These are phyloP conservation scores for Knoxia roxburghii DNA, from an alignment of 257 asterid species.

Conservation along the genomic window DNA sequence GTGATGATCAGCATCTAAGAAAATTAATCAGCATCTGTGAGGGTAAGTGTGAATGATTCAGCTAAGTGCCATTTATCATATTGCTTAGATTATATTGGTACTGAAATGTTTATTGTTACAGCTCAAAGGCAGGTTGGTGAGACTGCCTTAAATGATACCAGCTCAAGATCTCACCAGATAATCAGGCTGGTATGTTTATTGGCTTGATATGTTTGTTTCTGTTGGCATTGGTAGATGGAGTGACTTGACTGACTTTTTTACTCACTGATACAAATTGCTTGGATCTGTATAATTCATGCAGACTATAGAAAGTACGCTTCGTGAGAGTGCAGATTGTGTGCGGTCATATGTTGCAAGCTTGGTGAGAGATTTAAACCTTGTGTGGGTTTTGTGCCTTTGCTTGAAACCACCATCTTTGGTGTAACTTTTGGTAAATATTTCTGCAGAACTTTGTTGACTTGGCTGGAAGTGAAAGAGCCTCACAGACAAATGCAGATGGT, in stretches of 20 bases:
- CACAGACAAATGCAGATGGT: slow-evolving; percentile 95
- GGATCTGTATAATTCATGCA: slow-evolving; percentile 33
- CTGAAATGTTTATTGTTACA: slow-evolving; percentile 29
- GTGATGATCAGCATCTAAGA: slow-evolving; percentile 68
- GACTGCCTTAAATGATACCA: slow-evolving; percentile 85
- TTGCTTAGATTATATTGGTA: neutral
- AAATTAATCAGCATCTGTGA: slow-evolving; percentile 72
- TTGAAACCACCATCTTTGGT: neutral
- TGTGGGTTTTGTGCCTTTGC: neutral
- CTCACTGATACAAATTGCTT: slow-evolving; percentile 19
- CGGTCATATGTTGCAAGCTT: slow-evolving; percentile 90
- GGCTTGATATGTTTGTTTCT: neutral
- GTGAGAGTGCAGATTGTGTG: slow-evolving; percentile 84
- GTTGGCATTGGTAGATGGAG: neutral
- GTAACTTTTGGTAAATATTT: neutral
- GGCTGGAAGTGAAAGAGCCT: slow-evolving; percentile 94
- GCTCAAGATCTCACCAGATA: slow-evolving; percentile 95
- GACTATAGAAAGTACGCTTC: slow-evolving; percentile 87
- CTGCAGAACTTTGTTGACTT: slow-evolving; percentile 88
- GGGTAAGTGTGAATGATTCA: slow-evolving; percentile 37
- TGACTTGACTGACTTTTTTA: neutral
- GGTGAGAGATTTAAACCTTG: slow-evolving; percentile 38
- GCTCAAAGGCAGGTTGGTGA: slow-evolving; percentile 98
- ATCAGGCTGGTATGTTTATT: slow-evolving; percentile 63
- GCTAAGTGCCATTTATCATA: slow-evolving; percentile 1